phyloP scores from a whole-genome alignment of 495 filamentous ascomycete species.

The Penicillium atrosanguineum region DNA sequence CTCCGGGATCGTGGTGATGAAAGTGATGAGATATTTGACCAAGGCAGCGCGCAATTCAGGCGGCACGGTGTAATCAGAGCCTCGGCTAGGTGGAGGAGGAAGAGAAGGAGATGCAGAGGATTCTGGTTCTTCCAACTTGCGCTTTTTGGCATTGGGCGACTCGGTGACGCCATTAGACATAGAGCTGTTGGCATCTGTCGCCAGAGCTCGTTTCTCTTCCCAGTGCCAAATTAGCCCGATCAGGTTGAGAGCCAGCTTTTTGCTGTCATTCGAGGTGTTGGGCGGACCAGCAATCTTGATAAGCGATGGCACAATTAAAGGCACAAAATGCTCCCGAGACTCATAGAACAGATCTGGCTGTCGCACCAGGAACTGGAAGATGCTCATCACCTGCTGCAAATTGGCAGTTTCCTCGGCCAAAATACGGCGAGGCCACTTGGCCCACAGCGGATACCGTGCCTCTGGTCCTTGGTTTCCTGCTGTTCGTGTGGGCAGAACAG shows the following conservation, averaged over 20 bases:
- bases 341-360: constrained; percentile 95
- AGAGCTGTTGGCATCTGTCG: constrained; percentile 32
- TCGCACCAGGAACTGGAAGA: constrained; percentile 92
- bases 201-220: constrained; percentile 77
- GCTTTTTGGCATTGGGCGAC: constrained; percentile 72
- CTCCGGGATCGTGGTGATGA: constrained; percentile 86
- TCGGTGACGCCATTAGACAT: constrained; percentile 52
- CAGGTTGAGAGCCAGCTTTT: constrained; percentile 86
- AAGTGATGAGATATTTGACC: constrained; percentile 89
- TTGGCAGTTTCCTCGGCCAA: constrained; percentile 96
- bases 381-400: constrained; percentile 91
- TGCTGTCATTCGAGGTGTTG: constrained; percentile 86
- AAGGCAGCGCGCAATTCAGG: constrained; percentile 66
- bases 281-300: constrained; percentile 83
- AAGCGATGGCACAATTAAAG: constrained; percentile 82
- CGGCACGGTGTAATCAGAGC: constrained; percentile 67
- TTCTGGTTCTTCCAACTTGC: constrained; percentile 62
- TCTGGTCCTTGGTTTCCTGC: constrained; percentile 45
- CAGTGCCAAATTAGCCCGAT: constrained; percentile 88
- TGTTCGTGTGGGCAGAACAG: constrained; percentile 75
- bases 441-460: constrained; percentile 73
- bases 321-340: constrained; percentile 83
- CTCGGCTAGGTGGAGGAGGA: constrained; percentile 49
- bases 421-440: constrained; percentile 85
- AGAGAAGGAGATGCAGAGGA: constrained; percentile 38